Evolutionary conservation across 169 alveolate genomes (phyloP), one percentile per base, ranked within the genome.

Genomic region (Plasmodium malariae): DNA sequence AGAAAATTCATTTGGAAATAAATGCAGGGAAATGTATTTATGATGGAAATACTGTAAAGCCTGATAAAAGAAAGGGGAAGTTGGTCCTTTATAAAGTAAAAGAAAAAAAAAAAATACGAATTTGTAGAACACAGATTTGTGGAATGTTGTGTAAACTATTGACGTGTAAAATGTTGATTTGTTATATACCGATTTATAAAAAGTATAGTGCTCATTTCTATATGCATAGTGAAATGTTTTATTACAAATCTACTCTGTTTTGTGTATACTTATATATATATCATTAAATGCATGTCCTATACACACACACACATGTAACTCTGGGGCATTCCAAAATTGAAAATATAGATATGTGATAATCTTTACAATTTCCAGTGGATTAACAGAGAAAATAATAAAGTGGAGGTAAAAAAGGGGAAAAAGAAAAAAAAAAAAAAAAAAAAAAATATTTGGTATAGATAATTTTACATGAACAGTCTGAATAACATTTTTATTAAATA

Each of bases 1-100:
- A 85, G 92, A 85, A 85, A 40, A 17, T 85, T 28, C 74, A 63
- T 74, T 24, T 85, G n/a, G 87, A 85, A 55, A 69, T 85, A 45
- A 85, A 85, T 69, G 92, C 92, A 1, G 92, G 92, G 36, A 85
- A 85, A 43, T 85, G 92, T 32, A 85, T 85, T 24, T 85, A 85
- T 37, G 92, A 85, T 55, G 92, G 92, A 32, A 85, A 85, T 26
- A 57, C 43, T 6, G 85, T 85, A 12, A 85, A 85, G 62, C 92
- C 92, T 0, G 92, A 85, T 70, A 85, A 54, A 12, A 59, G 92
- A 21, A 85, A 70, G 54, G 92, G 92, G 26, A 85, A 85, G 48
- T 36, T 85, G 19, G 92, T 85, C 21, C 86, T 85, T 37, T 85
- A 85, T 57, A 85, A 85, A 54, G 92, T 85, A 85, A 55, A 11